Percentiles rank a stretch among this genome's conserved stretches.
Evolutionary conservation across 2,329 filamentous ascomycete genomes (phyloP).

Genomic region (Aspergillus latus): DNA sequence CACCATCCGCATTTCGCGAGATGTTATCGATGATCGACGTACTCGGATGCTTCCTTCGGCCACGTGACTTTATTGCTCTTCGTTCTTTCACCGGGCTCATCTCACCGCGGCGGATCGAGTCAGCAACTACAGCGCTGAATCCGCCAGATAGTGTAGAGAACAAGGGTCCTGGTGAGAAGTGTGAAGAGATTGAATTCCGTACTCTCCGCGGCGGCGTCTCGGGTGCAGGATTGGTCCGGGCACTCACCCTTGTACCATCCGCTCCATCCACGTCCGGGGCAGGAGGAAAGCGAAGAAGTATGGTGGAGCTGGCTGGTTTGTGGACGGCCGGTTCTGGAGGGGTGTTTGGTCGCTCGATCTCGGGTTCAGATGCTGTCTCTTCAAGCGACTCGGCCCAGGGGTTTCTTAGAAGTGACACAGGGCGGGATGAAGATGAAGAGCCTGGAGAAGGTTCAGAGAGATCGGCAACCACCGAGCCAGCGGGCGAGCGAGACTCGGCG

Average conservation of each 20-base stretch:
- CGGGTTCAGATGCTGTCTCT: slow-evolving; percentile 24
- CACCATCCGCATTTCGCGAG: slow-evolving; percentile 21
- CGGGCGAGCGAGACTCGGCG: slow-evolving; percentile 32
- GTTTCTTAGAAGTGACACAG: slow-evolving; percentile 38
- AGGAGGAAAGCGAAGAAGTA: slow-evolving; percentile 41
- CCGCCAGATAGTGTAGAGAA: slow-evolving; percentile 61
- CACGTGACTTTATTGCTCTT: slow-evolving; percentile 24
- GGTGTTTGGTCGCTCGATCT: slow-evolving; percentile 27
- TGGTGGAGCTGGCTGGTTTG: slow-evolving; percentile 29
- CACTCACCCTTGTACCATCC: slow-evolving; percentile 21
- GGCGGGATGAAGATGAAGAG: slow-evolving; percentile 31
- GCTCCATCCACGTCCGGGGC: slow-evolving; percentile 36
- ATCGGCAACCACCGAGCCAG: slow-evolving; percentile 33
- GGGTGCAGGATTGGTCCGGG: slow-evolving; percentile 30
- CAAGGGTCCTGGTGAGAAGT: slow-evolving; percentile 59
- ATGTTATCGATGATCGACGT: slow-evolving; percentile 25
- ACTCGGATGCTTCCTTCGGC: slow-evolving; percentile 31
- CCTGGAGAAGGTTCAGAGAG: slow-evolving; percentile 30
- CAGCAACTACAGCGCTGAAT: slow-evolving; percentile 64
- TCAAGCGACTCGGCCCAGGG: slow-evolving; percentile 38
- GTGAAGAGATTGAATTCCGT: slow-evolving; percentile 51
- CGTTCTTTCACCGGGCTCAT: slow-evolving; percentile 41
- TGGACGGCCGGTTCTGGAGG: slow-evolving; percentile 24
- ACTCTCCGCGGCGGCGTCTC: slow-evolving; percentile 40
- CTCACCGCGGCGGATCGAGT: slow-evolving; percentile 61